Base-by-base conservation (phyloP, 169 alveolate species). In the Plasmodium vinckei region DNA sequence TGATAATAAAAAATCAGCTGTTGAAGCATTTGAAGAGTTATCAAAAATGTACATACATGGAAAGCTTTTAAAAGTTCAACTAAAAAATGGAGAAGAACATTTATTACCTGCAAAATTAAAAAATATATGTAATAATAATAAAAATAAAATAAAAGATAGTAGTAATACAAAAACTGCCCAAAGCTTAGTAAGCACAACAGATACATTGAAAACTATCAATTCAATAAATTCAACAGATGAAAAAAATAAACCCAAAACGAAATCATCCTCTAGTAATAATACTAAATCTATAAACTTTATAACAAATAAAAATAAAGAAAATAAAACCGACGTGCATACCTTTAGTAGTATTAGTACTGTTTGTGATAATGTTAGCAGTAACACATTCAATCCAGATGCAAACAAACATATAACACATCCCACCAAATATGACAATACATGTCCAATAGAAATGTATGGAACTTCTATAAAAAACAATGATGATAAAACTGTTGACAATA, bases 81-180 rank as follows among this genome's bases (percentile, higher is more conserved):
- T 92, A 39, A 92, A 92, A 25, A 92, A 92, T 67, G 94, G 94
- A 44, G 94, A 92, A 65, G 94, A 92, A 57, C 92, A 92, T 63
- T 51, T 92, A 39, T 77, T 92, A 46, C 94, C 94, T 17, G 86
- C 82, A 9, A 69, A 82, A 72, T 51, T 82, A 49, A 82, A 68
- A 61, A 68, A 49, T 49, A 82, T 82, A 6, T 82, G 69, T 61
- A 82, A 70, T 27, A 46, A 23, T 13, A 61, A 77, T 56, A 65
- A 77, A 51, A 64, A 42, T 46, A 77, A 77, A 49, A 47, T 19
- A 15, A 77, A 77, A 44, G 88, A 77, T 42, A 42, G 53, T 27
- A 51, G 51, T 56, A 77, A 56, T 53, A 39, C 60, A 27, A 82
- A 82, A 42, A 82, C 73, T 60, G 82, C 90, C 49, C 90, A 82